Base-by-base conservation (phyloP, 2,329 filamentous ascomycete species). In the Lojkania enalia region DNA sequence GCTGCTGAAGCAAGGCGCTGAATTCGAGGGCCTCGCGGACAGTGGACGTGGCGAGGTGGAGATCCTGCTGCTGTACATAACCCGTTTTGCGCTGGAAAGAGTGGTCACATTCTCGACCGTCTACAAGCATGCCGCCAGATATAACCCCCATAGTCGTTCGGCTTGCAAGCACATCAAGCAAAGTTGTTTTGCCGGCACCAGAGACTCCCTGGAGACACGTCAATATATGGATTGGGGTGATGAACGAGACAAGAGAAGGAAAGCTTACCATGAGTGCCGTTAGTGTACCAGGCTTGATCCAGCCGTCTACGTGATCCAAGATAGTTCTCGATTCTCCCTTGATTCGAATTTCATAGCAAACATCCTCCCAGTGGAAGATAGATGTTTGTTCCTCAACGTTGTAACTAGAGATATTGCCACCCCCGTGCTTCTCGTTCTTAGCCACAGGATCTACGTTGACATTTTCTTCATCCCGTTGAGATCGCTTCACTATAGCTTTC, bases 51-150 rank as follows among this genome's bases (percentile, higher is more conserved):
- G 84, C 76, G 20, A 92, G 76, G 64, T 95, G 90, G 12, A 95
- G 77, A 77, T 95, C 90, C 64, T 94, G 88, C 64, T 95, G 90
- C 62, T 94, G 87, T 25, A 89, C 88, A 55, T 94, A 94, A 35
- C 89, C 89, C 0, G 88, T 91, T 72, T 90, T 90, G 49, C 89
- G 85, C 68, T 92, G 88, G 77, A 95, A 95, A 0, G 86, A 88
- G 35, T 78, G 78, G 54, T 92, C 88, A 87, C 51, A 55, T 12
- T 54, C 49, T 14, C 54, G 48, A 5, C 60, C 60, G 35, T 64
- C 51, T 4, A 67, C 62, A 13, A 65, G 42, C 46, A 62, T 61
- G 14, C 52, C 48, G 2, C 62, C 62, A 20, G 53, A 54, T 7
- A 66, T 56, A 7, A 66, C 54, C 7, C 63, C 63, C 47, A 57